Percentiles rank a stretch among this genome's conserved stretches.
phyloP scores from a whole-genome alignment of 1,284 basidiomycete genomes.

The Ustilago xerochloae region DNA sequence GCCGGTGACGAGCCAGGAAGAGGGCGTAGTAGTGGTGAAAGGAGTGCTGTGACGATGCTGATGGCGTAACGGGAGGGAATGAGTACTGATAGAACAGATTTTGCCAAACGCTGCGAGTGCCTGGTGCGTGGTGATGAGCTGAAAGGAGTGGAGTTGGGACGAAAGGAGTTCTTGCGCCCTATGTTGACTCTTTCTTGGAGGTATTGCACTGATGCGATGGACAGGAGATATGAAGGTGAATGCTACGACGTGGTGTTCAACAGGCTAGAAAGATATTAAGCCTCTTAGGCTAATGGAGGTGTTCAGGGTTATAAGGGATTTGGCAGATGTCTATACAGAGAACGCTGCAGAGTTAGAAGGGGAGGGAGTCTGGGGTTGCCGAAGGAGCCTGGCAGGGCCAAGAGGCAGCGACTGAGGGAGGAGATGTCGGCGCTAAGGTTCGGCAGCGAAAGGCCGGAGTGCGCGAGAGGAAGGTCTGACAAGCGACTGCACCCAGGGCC shows the following conservation, averaged over 20 bases:
- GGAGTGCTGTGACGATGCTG: neutral
- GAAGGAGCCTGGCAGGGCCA: neutral
- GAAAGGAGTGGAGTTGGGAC: neutral
- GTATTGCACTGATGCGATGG: neutral
- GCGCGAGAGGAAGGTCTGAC: neutral
- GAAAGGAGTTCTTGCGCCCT: neutral
- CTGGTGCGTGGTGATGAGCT: neutral
- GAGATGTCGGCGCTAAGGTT: constrained; percentile 23
- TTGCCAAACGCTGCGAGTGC: neutral
- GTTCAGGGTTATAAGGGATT: constrained; percentile 18
- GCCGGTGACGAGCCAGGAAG: neutral
- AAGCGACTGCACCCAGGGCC: neutral
- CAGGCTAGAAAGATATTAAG: neutral
- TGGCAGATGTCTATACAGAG: neutral
- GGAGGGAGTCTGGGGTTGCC: neutral
- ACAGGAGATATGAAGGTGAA: neutral
- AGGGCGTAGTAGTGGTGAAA: neutral
- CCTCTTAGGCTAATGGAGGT: neutral
- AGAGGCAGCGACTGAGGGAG: neutral
- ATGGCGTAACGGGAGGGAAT: neutral
- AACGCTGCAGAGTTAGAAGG: constrained; percentile 1
- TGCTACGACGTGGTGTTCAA: neutral
- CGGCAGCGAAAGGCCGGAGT: constrained; percentile 35
- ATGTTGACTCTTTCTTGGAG: neutral
- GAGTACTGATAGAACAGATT: too few relatives aligned